Evolutionary conservation across 2,329 filamentous ascomycete genomes (phyloP), one percentile per base, ranked within the genome.

Genomic region (Aspergillus quadricinctus): DNA sequence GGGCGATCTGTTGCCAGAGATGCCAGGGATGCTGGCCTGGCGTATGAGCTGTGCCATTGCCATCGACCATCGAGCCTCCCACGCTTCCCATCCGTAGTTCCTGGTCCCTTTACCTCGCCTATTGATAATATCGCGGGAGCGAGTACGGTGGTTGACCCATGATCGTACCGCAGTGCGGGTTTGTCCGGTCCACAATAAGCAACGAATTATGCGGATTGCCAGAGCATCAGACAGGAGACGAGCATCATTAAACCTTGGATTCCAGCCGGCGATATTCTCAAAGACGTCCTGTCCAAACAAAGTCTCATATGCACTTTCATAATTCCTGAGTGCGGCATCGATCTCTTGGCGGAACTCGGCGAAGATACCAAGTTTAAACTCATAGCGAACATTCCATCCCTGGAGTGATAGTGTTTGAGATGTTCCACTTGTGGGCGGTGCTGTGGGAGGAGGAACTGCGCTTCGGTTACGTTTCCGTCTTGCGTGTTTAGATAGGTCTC

Each of bases 341-440:
- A 93, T 90, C 71, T 97, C 94, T 69, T 95, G 90, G 8, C 94
- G 85, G 63, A 96, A 97, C 69, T 97, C 93, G 28, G 92, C 90
- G 68, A 97, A 90, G 0, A 96, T 80, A 6, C 88, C 93, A 19
- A 92, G 82, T 71, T 99, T 99, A 77, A 96, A 92, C 68, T 99
- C 93, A 73, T 97, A 97, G 17, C 93, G 87, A 53, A 95, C 88
- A 67, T 91, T 92, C 94, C 93, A 99, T 3, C 90, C 92, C 45
- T 91, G 86, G 9, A 88, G 79, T 1, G 92, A 89, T n/a, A 97
- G 75, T 0, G 89, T 90, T 66, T 94, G 89, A 1, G 92, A 95
- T 1, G 90, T 95, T 28, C 90, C 90, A 21, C 83, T 86, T 0
- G 90, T 93, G 1, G 91, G 90, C 4, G 92, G 90, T 31, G 90